Conservation (phyloP, 257 asterid species). For the Solanum gandarillasii region DNA sequence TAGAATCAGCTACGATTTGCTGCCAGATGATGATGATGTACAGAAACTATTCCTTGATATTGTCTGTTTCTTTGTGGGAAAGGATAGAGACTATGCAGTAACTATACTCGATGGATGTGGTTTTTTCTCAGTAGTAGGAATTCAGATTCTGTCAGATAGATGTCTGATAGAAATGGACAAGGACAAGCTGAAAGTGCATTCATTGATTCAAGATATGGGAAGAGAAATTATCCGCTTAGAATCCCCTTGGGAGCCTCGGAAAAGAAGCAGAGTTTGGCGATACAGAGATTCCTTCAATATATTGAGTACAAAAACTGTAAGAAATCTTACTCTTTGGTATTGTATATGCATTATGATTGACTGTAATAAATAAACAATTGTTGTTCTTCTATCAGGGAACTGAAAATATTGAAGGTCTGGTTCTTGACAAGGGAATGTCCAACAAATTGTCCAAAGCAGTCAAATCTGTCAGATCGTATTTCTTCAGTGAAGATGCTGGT, state of each 20-base stretch:
- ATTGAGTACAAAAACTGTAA: conserved; percentile 1
- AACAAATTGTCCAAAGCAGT: neutral
- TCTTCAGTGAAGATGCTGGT: neutral
- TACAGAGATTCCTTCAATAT: neutral
- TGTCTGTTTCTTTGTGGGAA: conserved; percentile 6
- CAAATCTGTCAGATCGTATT: neutral
- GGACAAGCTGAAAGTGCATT: neutral
- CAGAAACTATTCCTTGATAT: conserved; percentile 2
- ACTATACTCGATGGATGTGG: neutral
- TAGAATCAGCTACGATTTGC: conserved; percentile 3
- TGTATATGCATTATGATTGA: neutral
- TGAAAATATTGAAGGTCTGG: conserved; percentile 1
- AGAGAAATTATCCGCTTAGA: conserved; percentile 8
- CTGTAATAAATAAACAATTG: neutral
- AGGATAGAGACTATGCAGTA: neutral
- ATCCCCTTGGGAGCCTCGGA: conserved; percentile 4
- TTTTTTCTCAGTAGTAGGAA: neutral
- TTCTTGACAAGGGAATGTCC: neutral
- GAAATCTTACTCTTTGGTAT: neutral
- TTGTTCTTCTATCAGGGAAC: conserved; percentile 5
- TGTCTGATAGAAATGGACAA: neutral
- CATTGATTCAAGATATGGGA: conserved; percentile 7
- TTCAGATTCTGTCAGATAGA: neutral
- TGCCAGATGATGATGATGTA: neutral
- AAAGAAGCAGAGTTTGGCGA: conserved; percentile 6